A percentile compares a stretch with the other conserved stretches of the same genome.
These are phyloP conservation scores for Aquanectria penicillioides DNA, from an alignment of 2,329 filamentous ascomycete species.

Conservation along the genomic window DNA sequence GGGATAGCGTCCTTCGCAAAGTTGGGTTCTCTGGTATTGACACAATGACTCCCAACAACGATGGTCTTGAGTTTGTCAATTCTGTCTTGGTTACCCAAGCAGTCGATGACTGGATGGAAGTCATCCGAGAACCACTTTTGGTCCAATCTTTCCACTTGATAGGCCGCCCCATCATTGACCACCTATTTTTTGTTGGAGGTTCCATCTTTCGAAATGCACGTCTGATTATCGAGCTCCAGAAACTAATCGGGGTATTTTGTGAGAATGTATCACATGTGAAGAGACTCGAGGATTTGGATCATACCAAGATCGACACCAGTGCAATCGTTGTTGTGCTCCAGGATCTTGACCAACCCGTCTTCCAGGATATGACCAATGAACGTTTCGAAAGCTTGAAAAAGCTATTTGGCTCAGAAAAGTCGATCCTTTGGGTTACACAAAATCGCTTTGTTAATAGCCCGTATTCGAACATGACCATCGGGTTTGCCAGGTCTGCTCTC, in stretches of 20 bases:
- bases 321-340: not conserved
- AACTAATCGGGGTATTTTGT: not conserved
- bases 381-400: not conserved
- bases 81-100: slow-evolving; percentile 3
- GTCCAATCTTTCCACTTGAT: not conserved
- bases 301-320: not conserved
- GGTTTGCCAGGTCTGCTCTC: not conserved
- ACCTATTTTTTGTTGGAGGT: not conserved
- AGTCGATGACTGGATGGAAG: slow-evolving; percentile 1
- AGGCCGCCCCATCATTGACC: not conserved
- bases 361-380: not conserved
- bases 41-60: slow-evolving; percentile 5
- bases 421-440: slow-evolving; percentile 1
- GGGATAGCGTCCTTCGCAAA: slow-evolving; percentile 18
- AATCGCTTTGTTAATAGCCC: not conserved
- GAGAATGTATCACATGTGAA: not conserved
- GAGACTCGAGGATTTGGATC: not conserved
- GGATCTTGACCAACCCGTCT: slow-evolving; percentile 1
- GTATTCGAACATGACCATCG: not conserved
- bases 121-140: slow-evolving; percentile 8
- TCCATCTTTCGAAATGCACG: not conserved
- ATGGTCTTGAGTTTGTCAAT: slow-evolving; percentile 1
- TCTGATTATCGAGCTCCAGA: not conserved
- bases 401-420: not conserved
- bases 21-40: slow-evolving; percentile 24